phyloP scores from a whole-genome alignment of 805 yeast species.

The Saccharomycopsis capsularis region DNA sequence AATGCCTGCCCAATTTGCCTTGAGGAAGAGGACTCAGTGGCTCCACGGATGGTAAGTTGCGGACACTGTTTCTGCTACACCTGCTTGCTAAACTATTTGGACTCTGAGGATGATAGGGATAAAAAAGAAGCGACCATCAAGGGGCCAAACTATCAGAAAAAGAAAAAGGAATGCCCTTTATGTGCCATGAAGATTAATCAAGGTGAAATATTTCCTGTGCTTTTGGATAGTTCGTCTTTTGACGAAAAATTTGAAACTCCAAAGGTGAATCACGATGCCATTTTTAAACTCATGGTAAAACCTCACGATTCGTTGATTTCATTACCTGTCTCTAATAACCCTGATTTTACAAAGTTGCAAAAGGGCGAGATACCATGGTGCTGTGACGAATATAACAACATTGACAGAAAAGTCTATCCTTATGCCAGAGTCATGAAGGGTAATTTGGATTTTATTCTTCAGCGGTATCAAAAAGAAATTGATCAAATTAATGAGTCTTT shows the following conservation, averaged over 20 bases:
- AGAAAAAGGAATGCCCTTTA: constrained; percentile 70
- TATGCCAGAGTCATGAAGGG: constrained; percentile 70
- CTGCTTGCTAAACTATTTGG: constrained; percentile 69
- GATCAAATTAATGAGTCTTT: constrained; percentile 41
- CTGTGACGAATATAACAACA: constrained; percentile 13
- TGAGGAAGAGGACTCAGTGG: constrained; percentile 55
- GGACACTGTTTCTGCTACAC: constrained; percentile 88
- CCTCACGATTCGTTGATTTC: constrained; percentile 38
- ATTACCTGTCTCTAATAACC: constrained; percentile 42
- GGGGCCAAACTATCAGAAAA: constrained; percentile 35
- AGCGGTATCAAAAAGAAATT: constrained; percentile 56
- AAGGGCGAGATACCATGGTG: constrained; percentile 57
- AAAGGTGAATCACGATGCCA: constrained; percentile 44
- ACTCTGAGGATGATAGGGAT: constrained; percentile 33
- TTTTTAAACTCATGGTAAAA: constrained; percentile 59
- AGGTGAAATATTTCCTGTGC: constrained; percentile 61
- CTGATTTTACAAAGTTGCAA: constrained; percentile 31
- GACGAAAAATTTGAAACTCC: constrained; percentile 57
- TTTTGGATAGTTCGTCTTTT: constrained; percentile 32
- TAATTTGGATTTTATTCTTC: constrained; percentile 43
- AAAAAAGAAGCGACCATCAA: constrained; percentile 22
- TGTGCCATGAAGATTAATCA: constrained; percentile 55
- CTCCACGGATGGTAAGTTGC: constrained; percentile 92
- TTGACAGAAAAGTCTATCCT: constrained; percentile 32
- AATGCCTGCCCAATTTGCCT: constrained; percentile 91